A percentile compares a stretch with the other conserved stretches of the same genome.
Conservation (phyloP, 129 eudicot genomes). For the Centrapalus pauciflorus region DNA sequence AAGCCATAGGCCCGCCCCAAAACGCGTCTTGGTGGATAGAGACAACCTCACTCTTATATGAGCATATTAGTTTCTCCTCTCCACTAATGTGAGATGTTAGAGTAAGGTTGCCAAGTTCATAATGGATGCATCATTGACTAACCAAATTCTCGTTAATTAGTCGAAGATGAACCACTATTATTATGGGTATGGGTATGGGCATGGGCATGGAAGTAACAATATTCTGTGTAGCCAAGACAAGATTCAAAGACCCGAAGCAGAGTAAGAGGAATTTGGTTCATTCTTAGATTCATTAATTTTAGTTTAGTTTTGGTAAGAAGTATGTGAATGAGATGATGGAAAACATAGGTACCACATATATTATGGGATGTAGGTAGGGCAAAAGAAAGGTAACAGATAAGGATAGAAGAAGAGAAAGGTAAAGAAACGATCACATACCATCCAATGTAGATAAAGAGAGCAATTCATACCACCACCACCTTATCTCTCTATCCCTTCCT, state of each 20-base stretch:
- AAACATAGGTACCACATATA: constrained; percentile 27
- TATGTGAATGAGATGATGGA: constrained; percentile 25
- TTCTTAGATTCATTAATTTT: background rate
- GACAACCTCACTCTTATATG: no score
- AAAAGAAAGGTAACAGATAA: constrained; percentile 22
- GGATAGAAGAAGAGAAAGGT: constrained; percentile 30
- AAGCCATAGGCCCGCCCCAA: no score
- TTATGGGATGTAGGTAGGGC: background rate
- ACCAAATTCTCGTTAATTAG: background rate
- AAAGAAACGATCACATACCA: constrained; percentile 21
- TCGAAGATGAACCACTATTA: background rate
- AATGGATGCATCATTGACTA: background rate
- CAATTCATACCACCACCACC: constrained; percentile 40
- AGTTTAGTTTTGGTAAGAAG: background rate
- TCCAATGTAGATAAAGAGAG: constrained; percentile 35
- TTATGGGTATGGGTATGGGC: no score
- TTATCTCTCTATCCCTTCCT: constrained; percentile 33
- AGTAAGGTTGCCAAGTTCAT: background rate
- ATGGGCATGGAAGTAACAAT: background rate
- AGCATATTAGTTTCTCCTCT: no score
- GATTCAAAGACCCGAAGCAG: background rate
- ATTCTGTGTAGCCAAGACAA: background rate
- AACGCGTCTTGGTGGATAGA: no score
- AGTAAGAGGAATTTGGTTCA: background rate
- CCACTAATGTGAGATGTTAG: no score